Percentiles rank a stretch among this genome's conserved stretches.
Conservation (phyloP, 2,329 filamentous ascomycete species). For the Phyllosticta citribraziliensis region DNA sequence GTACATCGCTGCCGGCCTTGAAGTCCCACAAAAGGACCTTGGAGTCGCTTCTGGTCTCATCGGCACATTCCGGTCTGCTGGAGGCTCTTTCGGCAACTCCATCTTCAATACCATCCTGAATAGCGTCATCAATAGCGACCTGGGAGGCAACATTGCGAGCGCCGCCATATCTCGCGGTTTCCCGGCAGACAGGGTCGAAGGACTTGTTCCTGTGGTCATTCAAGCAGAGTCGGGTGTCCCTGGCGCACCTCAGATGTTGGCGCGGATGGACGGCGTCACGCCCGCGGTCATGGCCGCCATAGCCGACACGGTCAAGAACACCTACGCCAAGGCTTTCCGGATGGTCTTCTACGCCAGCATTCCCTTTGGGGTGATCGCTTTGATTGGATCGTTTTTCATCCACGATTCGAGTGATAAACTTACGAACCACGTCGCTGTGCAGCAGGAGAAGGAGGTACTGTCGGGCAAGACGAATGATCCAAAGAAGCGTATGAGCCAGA, state of each 20-base stretch:
- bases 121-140: constrained; percentile 18
- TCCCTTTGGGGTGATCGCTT: constrained; percentile 18
- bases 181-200: not conserved
- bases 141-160: constrained; percentile 18
- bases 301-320: constrained; percentile 19
- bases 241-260: constrained; percentile 9
- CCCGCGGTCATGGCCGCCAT: constrained; percentile 9
- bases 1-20: not conserved
- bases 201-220: constrained; percentile 22
- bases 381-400: constrained; percentile 14
- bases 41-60: constrained; percentile 17
- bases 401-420: constrained; percentile 22
- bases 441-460: constrained; percentile 19
- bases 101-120: constrained; percentile 17
- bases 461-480: not conserved
- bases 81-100: constrained; percentile 16
- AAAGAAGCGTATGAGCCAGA: not conserved
- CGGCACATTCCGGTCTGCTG: constrained; percentile 16
- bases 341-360: constrained; percentile 20
- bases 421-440: constrained; percentile 24
- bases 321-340: constrained; percentile 21
- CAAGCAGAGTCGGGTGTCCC: constrained; percentile 24
- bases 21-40: constrained; percentile 16
- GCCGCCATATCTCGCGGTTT: constrained; percentile 20
- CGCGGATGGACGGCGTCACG: constrained; percentile 11